Evolutionary conservation across 805 yeast species (phyloP), one percentile per base, ranked within the genome.

Genomic region (Kodamaea sagamina): DNA sequence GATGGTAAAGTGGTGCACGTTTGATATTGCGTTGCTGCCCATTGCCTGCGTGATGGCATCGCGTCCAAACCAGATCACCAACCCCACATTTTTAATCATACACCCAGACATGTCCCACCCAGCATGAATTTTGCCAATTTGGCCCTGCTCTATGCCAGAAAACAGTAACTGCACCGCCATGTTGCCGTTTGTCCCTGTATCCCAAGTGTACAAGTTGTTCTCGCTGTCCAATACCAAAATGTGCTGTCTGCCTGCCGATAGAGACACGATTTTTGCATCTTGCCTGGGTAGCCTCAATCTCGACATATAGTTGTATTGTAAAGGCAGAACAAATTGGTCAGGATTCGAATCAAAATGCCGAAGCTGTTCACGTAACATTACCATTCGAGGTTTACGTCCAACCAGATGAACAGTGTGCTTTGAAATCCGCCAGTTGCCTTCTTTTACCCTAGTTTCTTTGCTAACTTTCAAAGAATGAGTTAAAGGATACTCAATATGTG

Each of bases 61-160:
- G 36, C 79, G 52, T 1, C 55, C 39, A 32, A 65, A 68, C 90
- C 90, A 84, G n/a, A 77, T 70, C 0, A 81, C 71, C 17, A 86
- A 57, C 0, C 89, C 89, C 36, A 73, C 63, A 4, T 63, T 62
- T 13, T 64, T 64, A 2, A 80, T 61, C 37, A 71, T 65, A 15
- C 78, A 77, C 32, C 78, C 76, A 41, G 78, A 75, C 11, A 74
- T 59, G 44, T 76, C 73, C 92, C 92, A 85, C 0, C 92, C 93
- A 13, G 87, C 82, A 8, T 71, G 68, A 6, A 81, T 72, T 47
- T 73, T 76, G 9, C 77, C 68, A 9, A 68, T 67, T 21, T 8
- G 24, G 6, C 24, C 24, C 22, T 62, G 55, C 3, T 47, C 46
- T 3, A 60, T 25, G 6, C 62, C 62, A 0, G 63, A 60, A 45